These are phyloP conservation scores for Hypoxylon perforatum DNA, from an alignment of 495 filamentous ascomycete species.

Conservation along the genomic window DNA sequence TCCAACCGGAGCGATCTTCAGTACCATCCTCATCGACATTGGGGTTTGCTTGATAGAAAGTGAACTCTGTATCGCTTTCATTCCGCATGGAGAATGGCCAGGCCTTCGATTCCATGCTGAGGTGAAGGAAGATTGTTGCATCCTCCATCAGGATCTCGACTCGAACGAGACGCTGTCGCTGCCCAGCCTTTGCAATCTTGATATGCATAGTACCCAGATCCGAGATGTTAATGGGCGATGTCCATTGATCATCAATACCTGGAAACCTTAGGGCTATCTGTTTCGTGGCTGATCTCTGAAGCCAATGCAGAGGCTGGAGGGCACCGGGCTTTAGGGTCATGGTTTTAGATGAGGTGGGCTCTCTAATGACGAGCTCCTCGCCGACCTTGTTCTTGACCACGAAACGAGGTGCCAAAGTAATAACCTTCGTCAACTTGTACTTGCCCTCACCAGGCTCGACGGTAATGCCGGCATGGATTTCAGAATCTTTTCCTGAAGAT, in stretches of 20 bases:
- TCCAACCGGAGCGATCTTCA: constrained; percentile 85
- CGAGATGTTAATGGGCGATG: constrained; percentile 95
- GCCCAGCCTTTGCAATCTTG: constrained; percentile 89
- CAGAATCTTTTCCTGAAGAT: constrained; percentile 73
- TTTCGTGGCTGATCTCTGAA: constrained; percentile 80
- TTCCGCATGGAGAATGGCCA: constrained; percentile 99
- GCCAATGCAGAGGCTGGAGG: constrained; percentile 84
- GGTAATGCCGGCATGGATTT: constrained; percentile 89
- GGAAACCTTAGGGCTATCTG: constrained; percentile 94
- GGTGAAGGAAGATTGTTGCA: constrained; percentile 90
- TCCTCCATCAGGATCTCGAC: constrained; percentile 91
- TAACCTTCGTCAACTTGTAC: constrained; percentile 95
- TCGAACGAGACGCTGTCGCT: constrained; percentile 87
- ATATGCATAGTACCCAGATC: constrained; percentile 91
- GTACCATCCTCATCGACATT: constrained; percentile 82
- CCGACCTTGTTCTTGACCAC: constrained; percentile 91
- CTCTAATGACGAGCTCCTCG: constrained; percentile 88
- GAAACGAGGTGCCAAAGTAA: constrained; percentile 93
- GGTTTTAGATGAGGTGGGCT: constrained; percentile 84
- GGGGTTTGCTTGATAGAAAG: constrained; percentile 86
- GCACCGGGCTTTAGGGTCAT: constrained; percentile 79
- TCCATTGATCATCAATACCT: constrained; percentile 97
- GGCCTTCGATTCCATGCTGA: constrained; percentile 88
- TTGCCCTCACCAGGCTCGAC: constrained; percentile 94
- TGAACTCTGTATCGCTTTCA: constrained; percentile 94